Evolutionary conservation across 306 rosid genomes (phyloP).

Genomic region (Fragaria ananassa): DNA sequence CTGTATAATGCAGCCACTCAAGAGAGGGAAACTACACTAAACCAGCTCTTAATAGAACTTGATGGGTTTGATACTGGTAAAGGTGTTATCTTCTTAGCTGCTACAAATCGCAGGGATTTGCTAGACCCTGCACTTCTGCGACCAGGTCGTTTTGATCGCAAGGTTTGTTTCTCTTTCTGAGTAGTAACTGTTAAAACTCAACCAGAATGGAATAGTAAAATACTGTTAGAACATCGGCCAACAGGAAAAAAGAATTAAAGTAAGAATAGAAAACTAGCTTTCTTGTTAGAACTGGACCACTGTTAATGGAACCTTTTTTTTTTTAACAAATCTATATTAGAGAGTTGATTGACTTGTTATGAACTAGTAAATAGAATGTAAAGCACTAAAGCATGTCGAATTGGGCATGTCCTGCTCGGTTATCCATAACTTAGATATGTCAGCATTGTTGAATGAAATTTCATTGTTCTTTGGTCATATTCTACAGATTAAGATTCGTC

Average conservation of each 20-base stretch:
- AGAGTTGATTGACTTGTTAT: neutral
- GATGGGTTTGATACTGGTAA: conserved; percentile 99
- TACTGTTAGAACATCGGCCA: neutral
- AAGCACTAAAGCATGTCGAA: neutral
- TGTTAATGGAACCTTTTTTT: neutral
- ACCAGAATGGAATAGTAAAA: conserved; percentile 5
- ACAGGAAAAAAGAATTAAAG: neutral
- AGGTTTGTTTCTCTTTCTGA: conserved; percentile 59
- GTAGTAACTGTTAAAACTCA: neutral
- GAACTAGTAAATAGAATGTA: neutral
- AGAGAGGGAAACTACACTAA: conserved; percentile 98
- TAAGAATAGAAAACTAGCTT: neutral
- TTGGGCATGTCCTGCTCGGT: conserved; percentile 20
- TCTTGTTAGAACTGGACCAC: neutral
- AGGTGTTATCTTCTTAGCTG: conserved; percentile 96
- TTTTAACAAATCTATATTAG: neutral
- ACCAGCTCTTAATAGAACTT: conserved; percentile 92
- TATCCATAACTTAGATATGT: conserved; percentile 18
- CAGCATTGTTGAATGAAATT: conserved; percentile 12
- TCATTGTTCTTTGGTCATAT: conserved; percentile 29
- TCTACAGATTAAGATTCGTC: conserved; percentile 73
- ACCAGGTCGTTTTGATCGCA: conserved; percentile 98
- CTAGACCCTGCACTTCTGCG: conserved; percentile 99
- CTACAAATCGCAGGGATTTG: conserved; percentile 96
- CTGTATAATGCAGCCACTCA: conserved; percentile 93